Evolutionary conservation across 345 rosid species (phyloP), one percentile per base, ranked within the genome.

Genomic region (Arabidopsis arenosa): DNA sequence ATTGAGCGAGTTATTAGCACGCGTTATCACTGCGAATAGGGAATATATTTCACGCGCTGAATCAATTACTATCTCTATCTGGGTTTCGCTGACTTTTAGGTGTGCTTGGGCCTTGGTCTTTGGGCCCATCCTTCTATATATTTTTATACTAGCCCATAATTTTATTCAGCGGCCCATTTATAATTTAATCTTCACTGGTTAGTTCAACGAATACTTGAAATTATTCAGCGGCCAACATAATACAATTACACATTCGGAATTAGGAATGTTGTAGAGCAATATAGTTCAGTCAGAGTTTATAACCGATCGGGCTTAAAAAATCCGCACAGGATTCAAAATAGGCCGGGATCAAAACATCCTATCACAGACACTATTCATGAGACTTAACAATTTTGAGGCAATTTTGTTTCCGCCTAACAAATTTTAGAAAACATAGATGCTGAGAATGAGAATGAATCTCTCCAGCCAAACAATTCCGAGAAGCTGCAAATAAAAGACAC

Each of bases 401-500:
- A 15, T 1, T 56, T 17, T 70, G 55, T 28, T 53, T 9, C 40
- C 73, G 23, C 9, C 37, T 23, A n/a, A 68, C 41, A 10, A 54
- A 28, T 40, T 55, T 8, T 2, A 15, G 26, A 35, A 47, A 35
- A 21, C 30, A 54, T 2, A 56, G 33, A 56, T 56, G 66, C 10
- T 56, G 48, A 57, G 58, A 58, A 49, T 18, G 63, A 69, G 13
- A 13, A 32, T 32, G 39, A 60, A 51, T 59, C 39, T 32, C 54
- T 67, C 8, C 9, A 56, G 51, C 66, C 40, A 55, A 12, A 59
- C 37, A 52, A 30, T n/a, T 11, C 54, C 37, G 67, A 35, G 59
- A 76, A 44, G 62, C 75, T 76, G 68, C 75, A 53, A 56, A 53
- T 45, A 18, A 68, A 41, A 58, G 69, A 75, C 17, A 59, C 39